Conservation (phyloP, 148 eudicot species). For the Polygonum maritimum region DNA sequence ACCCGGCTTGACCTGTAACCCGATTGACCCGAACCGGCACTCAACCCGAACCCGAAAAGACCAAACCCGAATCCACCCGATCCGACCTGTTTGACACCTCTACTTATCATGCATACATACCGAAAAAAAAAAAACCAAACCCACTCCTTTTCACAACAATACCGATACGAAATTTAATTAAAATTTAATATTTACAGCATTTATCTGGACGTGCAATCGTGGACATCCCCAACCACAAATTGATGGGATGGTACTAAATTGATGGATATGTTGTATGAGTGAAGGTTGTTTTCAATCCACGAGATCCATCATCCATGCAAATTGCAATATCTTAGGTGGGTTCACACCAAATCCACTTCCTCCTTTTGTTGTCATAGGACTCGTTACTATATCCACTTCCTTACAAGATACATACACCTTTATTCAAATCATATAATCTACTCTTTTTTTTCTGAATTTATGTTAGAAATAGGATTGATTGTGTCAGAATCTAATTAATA, state of each 20-base stretch:
- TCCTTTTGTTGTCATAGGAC: not conserved
- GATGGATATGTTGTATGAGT: not conserved
- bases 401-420: not conserved
- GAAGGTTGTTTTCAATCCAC: not conserved
- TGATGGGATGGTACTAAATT: not conserved
- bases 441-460: too few relatives aligned
- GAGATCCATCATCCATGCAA: conserved; percentile 4
- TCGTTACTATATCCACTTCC: not conserved
- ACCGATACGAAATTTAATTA: too few relatives aligned
- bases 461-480: too few relatives aligned
- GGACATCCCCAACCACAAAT: not conserved
- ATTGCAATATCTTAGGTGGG: not conserved
- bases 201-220: not conserved
- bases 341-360: conserved; percentile 2
- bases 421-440: too few relatives aligned
- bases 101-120: too few relatives aligned
- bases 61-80: too few relatives aligned
- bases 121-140: not conserved
- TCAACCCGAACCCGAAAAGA: too few relatives aligned
- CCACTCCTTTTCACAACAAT: not conserved
- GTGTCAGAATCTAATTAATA: too few relatives aligned
- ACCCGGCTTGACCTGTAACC: too few relatives aligned
- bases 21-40: too few relatives aligned
- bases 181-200: not conserved
- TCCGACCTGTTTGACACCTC: too few relatives aligned